Base-by-base conservation (phyloP, 2,329 filamentous ascomycete species). In the Pseudomassariella vexata region DNA sequence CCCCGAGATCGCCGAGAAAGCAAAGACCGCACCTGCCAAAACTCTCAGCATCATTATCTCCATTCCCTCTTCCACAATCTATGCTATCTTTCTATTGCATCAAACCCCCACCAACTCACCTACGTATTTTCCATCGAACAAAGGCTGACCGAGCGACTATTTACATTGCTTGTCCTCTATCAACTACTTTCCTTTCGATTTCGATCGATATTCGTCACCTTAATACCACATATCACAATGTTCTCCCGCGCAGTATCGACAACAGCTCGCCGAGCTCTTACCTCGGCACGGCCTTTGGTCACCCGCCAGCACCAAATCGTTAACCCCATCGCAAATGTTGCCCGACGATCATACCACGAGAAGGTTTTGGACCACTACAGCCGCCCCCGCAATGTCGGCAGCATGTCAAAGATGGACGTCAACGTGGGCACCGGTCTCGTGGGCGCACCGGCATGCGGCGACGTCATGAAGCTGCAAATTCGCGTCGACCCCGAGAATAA, bases 401-500 rank as follows among this genome's bases (percentile, higher is more conserved):
- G 77, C 37, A 82, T 89, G 77, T 62, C 71, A 44, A 86, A 86
- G 65, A 72, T 67, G 24, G 81, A 84, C 45, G 57, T 56, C 28
- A 81, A 86, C 45, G 84, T 89, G 36, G 84, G 84, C 39, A 88
- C 84, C 10, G 84, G 50, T 23, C 79, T 92, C 35, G 85, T 92
- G 43, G 79, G 85, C 49, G 86, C 87, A n/a, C 87, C 87, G 30
- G 87, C 87, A 19, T 90, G 85, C 55, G 87, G 87, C 61, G 87
- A 94, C 59, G 87, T 94, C 39, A 94, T 94, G 84, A 92, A 92
- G 63, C 73, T 94, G 20, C 85, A 94, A 67, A 94, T 94, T 59
- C 76, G 82, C 34, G 84, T 88, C 39, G 82, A 87, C 59, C 78
- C 81, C 40, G 68, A 76, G 42, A 77, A 73, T 60, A 82, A 85